Evolutionary conservation across 148 eudicot genomes (phyloP), one percentile per base, ranked within the genome.

Genomic region (Silene conica): DNA sequence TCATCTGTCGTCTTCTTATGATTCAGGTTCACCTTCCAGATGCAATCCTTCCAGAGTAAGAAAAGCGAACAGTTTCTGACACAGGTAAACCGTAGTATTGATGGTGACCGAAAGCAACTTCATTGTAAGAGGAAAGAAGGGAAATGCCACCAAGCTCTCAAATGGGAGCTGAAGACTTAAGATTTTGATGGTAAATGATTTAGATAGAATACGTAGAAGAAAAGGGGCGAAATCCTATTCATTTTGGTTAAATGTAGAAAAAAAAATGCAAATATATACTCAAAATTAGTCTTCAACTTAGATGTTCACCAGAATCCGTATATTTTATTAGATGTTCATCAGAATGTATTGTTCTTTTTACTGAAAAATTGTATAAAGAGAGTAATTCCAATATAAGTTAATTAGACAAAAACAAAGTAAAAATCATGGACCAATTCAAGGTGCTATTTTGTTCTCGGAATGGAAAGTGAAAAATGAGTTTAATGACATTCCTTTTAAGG

Each of bases 11-110:
- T 25, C 12, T 22, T 46, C 3, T 13, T 48, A 10, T 22, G 57
- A 73, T 68, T 69, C 75, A 80, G 82, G 69, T 75, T 71, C 82
- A 80, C 63, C 76, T 65, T 60, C 71, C 62, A 50, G 78, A 72
- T 12, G 45, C 5, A 15, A 16, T 66, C 57, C 72, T 19, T 72
- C 79, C 62, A 26, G 72, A 20, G 63, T 19, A 69, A 71, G 52
- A 48, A 52, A 38, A 11, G 46, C 22, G 28, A 18, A 25, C 16
- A 21, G 4, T 10, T 25, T 60, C 26, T 7, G 48, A 67, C 62
- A 16, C 70, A 19, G 45, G 59, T 67, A 41, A 67, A 67, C 70
- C 12, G 16, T 10, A 12, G 41, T 8, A 18, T 41, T 22, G 25
- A 41, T 43, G 66, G 64, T 63, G 71, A n/a, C 16, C 65, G 63